Conservation (phyloP, 2,329 filamentous ascomycete genomes). For the Curvularia sp. region DNA sequence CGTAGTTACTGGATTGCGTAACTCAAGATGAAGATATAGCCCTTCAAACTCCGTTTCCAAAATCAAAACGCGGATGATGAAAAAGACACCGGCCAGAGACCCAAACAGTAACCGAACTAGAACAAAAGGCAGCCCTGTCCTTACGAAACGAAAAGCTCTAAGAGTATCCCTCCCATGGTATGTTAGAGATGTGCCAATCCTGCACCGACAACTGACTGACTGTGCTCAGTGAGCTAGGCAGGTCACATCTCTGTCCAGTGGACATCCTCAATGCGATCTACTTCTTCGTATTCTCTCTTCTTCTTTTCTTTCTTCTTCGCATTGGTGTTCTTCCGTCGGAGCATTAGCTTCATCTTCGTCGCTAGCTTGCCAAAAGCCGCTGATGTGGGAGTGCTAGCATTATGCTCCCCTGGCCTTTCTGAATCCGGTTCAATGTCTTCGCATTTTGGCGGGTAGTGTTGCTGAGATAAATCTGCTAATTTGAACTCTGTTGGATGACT, state of each 20-base stretch:
- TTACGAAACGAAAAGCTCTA: background rate
- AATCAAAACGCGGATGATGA: background rate
- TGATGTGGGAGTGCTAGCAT: constrained; percentile 20
- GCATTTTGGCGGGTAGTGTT: constrained; percentile 23
- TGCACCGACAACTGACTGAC: background rate
- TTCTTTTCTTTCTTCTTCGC: constrained; percentile 40
- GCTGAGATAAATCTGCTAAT: constrained; percentile 19
- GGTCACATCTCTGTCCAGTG: constrained; percentile 49
- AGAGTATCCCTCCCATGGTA: background rate
- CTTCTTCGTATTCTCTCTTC: constrained; percentile 31
- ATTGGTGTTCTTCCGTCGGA: constrained; percentile 33
- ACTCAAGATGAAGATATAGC: constrained; percentile 6
- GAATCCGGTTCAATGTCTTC: constrained; percentile 22
- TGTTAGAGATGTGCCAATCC: background rate
- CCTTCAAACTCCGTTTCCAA: constrained; percentile 8
- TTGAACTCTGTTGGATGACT: constrained; percentile 14
- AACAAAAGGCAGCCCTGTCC: constrained; percentile 1
- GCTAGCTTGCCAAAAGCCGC: constrained; percentile 41
- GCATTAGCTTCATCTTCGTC: constrained; percentile 40
- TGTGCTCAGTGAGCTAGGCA: background rate
- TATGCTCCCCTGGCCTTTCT: constrained; percentile 18
- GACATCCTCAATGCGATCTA: constrained; percentile 41
- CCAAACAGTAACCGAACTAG: constrained; percentile 10
- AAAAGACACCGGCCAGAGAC: constrained; percentile 6
- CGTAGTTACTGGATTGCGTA: constrained; percentile 14